Evolutionary conservation across 495 filamentous ascomycete genomes (phyloP), one percentile per base, ranked within the genome.

Genomic region (Glonium stellatum): DNA sequence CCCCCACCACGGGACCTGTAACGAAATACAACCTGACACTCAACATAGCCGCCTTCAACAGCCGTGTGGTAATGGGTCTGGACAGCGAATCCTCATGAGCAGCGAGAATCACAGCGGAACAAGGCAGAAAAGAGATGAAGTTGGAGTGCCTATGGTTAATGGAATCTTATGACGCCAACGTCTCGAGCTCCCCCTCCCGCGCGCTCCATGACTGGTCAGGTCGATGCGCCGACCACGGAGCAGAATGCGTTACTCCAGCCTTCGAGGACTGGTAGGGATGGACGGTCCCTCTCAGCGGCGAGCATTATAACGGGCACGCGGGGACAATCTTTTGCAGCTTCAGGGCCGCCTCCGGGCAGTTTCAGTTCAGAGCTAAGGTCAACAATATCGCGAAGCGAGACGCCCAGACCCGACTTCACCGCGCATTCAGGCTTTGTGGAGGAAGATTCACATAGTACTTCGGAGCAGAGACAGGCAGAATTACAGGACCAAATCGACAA

Each of bases 281-380:
- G 52, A 34, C 69, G 72, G 31, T 72, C 72, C 10, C 50, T 67
- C 19, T 67, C 71, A 22, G 54, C 68, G 4, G 52, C 66, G 35
- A 73, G 70, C 58, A 56, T 69, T 59, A 58, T 66, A 48, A 59
- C 60, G 39, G 51, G 58, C 36, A 59, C 62, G 6, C 47, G 65
- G 11, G 53, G 59, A 11, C 59, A 67, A 55, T 70, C 67, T 44
- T 67, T 59, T n/a, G 64, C 71, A 41, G 61, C 58, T 6, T 36
- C 79, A 39, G 74, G 73, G 35, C 79, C 83, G 41, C 85, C 84
- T 25, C 91, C 92, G 0, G 95, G 93, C 9, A 95, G 90, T 77
- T 97, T 97, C 77, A 95, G 87, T 69, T 84, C 92, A 10, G 90
- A 95, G 49, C 76, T 97, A 57, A 89, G 88, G 69, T 90, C 85